Base-by-base conservation (phyloP, 179 eudicot genomes). In the Vitellaria paradoxa region DNA sequence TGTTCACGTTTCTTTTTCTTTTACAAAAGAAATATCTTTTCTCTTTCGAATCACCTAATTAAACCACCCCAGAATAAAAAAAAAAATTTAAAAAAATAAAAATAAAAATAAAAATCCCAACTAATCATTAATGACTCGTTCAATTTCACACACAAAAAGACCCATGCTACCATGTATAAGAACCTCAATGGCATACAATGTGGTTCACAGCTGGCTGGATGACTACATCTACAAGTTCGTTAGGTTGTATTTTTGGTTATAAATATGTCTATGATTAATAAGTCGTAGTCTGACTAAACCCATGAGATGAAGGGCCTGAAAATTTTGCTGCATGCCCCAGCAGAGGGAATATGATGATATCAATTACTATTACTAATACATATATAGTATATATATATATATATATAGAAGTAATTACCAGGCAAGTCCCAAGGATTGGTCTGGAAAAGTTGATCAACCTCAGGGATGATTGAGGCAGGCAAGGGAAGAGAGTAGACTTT, bases 401-500 rank as follows among this genome's bases (percentile, higher is more conserved):
- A 30, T 2, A 17, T 57, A 17, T 7, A 57, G 13, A 13, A 52
- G 20, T 26, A 17, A 53, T 20, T 10, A 84, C 87, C 87, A 30
- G 87, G 85, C 61, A 84, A 79, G 53, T 81, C 76, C 72, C 64
- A 47, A 3, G 87, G 84, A 74, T 70, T 73, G 68, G 70, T 53
- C 3, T 57, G 78, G 64, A 68, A 84, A 64, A 76, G 79, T 21
- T 30, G 37, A 30, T 81, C 76, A 20, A 63, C 14, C 5, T 79
- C 84, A 21, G 84, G 87, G 64, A 84, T 81, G 26, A 84, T 73
- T n/a, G 64, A 17, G 18, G 82, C 80, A 8, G 84, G 84, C 70
- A 79, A 60, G 20, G 87, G 87, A n/a, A 62, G 2, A 53, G 79
- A 78, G 8, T 0, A 63, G 21, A 59, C 72, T 73, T 81, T 84